These are phyloP conservation scores for Candida cerambycidarum DNA, from an alignment of 805 yeast species.

Conservation along the genomic window DNA sequence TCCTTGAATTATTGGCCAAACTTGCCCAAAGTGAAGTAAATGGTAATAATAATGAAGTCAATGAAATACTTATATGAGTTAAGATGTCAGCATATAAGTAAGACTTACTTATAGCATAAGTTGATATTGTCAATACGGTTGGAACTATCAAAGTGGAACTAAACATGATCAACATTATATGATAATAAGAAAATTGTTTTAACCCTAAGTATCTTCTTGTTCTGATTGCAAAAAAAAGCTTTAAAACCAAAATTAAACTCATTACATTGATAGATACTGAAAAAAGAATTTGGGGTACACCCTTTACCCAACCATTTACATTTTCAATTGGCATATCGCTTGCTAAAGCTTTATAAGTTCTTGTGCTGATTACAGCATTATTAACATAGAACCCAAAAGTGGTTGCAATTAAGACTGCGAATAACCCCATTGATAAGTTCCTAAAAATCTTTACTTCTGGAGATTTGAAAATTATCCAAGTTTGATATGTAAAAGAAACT, in stretches of 20 bases:
- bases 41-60: conserved; percentile 59
- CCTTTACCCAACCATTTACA: conserved; percentile 36
- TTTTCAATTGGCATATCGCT: neutral
- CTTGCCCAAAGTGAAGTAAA: conserved; percentile 88
- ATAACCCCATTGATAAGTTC: conserved; percentile 26
- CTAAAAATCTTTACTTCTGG: conserved; percentile 44
- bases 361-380: conserved; percentile 46
- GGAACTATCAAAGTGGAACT: conserved; percentile 83
- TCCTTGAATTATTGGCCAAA: conserved; percentile 49
- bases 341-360: neutral
- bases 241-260: conserved; percentile 59
- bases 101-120: conserved; percentile 23
- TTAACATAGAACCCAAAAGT: conserved; percentile 61
- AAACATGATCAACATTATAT: conserved; percentile 76
- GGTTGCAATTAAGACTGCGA: conserved; percentile 37
- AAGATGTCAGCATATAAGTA: conserved; percentile 12
- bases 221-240: conserved; percentile 65
- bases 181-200: conserved; percentile 79
- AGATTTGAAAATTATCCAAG: conserved; percentile 65
- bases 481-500: conserved; percentile 67
- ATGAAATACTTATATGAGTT: conserved; percentile 12
- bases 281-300: conserved; percentile 61
- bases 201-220: conserved; percentile 77
- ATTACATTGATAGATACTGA: conserved; percentile 66
- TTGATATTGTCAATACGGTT: conserved; percentile 60